These are phyloP conservation scores for Penicillium carneum DNA, from an alignment of 2,329 filamentous ascomycete species.

Conservation along the genomic window DNA sequence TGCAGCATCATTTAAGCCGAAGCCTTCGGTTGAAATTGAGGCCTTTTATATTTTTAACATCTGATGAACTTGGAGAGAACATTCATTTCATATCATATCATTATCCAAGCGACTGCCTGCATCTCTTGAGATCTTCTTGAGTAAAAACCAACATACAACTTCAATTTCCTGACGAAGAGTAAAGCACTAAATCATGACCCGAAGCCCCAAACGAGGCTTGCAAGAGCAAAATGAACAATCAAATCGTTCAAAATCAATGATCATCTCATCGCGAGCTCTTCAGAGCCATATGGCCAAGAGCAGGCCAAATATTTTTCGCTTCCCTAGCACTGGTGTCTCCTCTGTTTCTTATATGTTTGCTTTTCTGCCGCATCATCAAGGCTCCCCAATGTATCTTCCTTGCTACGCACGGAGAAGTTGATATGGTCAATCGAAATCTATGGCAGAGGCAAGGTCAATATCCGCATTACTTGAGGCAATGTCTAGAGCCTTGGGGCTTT, in stretches of 20 bases:
- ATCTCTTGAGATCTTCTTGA: background rate
- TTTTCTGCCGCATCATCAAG: too few relatives aligned
- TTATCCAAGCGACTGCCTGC: background rate
- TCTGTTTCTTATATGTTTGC: background rate
- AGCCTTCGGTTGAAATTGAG: too few relatives aligned
- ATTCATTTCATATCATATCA: background rate
- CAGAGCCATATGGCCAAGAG: background rate
- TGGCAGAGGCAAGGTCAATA: constrained; percentile 61
- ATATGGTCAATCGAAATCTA: constrained; percentile 65
- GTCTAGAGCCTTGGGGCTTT: too few relatives aligned
- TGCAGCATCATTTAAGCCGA: too few relatives aligned
- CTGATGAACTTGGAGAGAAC: background rate
- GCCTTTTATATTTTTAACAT: background rate
- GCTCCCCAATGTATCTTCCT: too few relatives aligned
- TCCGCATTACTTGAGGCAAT: constrained; percentile 59
- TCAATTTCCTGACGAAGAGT: background rate
- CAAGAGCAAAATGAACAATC: background rate
- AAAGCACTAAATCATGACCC: background rate
- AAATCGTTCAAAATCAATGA: background rate
- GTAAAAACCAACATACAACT: background rate
- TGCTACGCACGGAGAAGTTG: constrained; percentile 60
- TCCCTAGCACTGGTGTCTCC: background rate
- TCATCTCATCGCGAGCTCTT: background rate
- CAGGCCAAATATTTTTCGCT: background rate
- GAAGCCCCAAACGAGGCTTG: background rate